Evolutionary conservation across 2,329 filamentous ascomycete species (phyloP).

Genomic region (Colletotrichum camelliae): DNA sequence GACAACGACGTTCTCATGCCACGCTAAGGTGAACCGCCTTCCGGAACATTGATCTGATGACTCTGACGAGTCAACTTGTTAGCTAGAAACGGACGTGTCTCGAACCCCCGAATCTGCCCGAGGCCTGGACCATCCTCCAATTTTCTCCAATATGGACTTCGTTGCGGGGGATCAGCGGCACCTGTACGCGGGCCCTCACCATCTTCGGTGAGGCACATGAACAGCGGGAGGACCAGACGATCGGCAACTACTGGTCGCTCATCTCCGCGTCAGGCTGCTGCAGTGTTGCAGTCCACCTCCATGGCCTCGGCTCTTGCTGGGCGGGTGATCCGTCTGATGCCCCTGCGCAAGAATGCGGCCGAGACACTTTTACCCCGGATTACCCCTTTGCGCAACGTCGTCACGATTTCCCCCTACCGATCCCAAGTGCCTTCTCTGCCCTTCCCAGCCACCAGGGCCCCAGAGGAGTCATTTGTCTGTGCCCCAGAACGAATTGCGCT

Average conservation of each 20-base stretch:
- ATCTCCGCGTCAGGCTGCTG: background rate
- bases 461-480: background rate
- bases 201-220: background rate
- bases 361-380: slow-evolving; percentile 8
- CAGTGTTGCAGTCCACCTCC: slow-evolving; percentile 1
- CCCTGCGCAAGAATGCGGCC: background rate
- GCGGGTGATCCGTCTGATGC: background rate
- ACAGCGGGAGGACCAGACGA: background rate
- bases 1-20: background rate
- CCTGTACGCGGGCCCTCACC: background rate
- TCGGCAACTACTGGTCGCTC: background rate
- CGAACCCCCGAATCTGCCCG: background rate
- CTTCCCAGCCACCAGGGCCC: background rate
- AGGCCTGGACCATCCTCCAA: background rate
- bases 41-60: background rate
- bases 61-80: background rate
- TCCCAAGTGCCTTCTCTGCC: background rate
- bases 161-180: background rate
- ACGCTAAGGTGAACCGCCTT: background rate
- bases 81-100: background rate
- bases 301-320: background rate
- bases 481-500: background rate
- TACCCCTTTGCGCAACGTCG: background rate
- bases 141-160: background rate
- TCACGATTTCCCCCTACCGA: background rate